These are phyloP conservation scores for Diaporthe capsici DNA, from an alignment of 2,329 filamentous ascomycete genomes.

Conservation along the genomic window DNA sequence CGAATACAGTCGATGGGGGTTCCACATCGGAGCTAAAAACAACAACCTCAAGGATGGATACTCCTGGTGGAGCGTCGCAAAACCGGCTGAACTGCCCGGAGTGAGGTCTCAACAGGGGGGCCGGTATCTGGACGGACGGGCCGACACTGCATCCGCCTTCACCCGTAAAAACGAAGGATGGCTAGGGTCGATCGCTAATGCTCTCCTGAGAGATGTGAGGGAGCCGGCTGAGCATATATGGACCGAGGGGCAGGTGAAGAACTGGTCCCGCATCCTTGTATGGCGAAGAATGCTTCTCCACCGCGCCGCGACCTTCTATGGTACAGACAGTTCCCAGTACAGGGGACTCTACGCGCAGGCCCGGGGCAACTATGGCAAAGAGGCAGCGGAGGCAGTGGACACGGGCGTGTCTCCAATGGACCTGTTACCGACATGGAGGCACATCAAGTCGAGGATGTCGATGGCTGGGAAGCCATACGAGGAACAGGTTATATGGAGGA, in stretches of 20 bases:
- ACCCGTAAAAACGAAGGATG: rapidly evolving
- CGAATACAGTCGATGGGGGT: neutral
- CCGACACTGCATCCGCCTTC: neutral
- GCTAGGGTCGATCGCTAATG: rapidly evolving
- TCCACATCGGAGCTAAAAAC: neutral
- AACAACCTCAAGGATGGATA: neutral
- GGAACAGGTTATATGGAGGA: neutral
- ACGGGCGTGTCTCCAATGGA: neutral
- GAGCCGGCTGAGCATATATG: neutral
- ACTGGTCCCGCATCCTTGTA: neutral
- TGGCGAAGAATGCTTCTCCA: neutral
- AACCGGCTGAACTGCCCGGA: too few species aligned
- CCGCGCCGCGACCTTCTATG: conserved; percentile 11
- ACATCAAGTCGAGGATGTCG: neutral
- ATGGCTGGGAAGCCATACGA: conserved; percentile 10
- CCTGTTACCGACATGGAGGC: neutral
- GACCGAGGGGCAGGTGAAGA: rapidly evolving
- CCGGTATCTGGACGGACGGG: rapidly evolving
- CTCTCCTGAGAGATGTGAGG: conserved; percentile 11
- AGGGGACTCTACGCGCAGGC: neutral
- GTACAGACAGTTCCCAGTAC: neutral
- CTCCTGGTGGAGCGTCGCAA: neutral
- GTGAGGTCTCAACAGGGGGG: rapidly evolving
- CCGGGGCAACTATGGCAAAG: rapidly evolving
- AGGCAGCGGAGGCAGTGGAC: neutral